Percentiles rank a stretch among this genome's conserved stretches.
Evolutionary conservation across 441 rosid species (phyloP).

Genomic region (Pelargonium myrrhifolium): DNA sequence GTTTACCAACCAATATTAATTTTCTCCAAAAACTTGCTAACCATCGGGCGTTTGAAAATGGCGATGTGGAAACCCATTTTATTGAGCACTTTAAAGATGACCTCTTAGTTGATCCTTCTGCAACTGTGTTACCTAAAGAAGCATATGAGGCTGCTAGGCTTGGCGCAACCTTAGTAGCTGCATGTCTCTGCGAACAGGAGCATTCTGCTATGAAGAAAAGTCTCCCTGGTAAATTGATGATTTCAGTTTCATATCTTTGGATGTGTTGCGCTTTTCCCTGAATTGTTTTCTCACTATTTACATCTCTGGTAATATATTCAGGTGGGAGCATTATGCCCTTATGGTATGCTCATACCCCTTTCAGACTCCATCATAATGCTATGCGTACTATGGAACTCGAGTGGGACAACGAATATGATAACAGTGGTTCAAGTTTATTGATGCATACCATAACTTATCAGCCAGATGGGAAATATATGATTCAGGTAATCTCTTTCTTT

Average conservation of each 20-base stretch:
- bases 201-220: conserved; percentile 34
- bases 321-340: conserved; percentile 43
- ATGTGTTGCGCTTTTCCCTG: conserved; percentile 7
- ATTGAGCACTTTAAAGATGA: conserved; percentile 73
- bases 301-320: conserved; percentile 30
- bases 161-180: conserved; percentile 59
- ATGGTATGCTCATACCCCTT: conserved; percentile 80
- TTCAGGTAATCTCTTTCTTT: conserved; percentile 43
- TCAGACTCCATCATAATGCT: conserved; percentile 69
- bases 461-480: conserved; percentile 57
- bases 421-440: conserved; percentile 36
- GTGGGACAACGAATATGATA: conserved; percentile 61
- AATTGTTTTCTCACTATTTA: conserved; percentile 17
- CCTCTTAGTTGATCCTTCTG: conserved; percentile 56
- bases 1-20: conserved; percentile 84
- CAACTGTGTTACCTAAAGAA: conserved; percentile 36
- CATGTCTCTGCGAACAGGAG: conserved; percentile 63
- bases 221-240: conserved; percentile 43
- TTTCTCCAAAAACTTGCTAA: conserved; percentile 74
- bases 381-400: conserved; percentile 54
- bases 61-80: conserved; percentile 90
- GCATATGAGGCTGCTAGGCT: conserved; percentile 42
- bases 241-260: conserved; percentile 20
- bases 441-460: conserved; percentile 40
- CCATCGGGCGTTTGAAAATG: conserved; percentile 68